Evolutionary conservation across 768 basidiomycete genomes (phyloP), one percentile per base, ranked within the genome.

Genomic region (Lenzites betulinus): DNA sequence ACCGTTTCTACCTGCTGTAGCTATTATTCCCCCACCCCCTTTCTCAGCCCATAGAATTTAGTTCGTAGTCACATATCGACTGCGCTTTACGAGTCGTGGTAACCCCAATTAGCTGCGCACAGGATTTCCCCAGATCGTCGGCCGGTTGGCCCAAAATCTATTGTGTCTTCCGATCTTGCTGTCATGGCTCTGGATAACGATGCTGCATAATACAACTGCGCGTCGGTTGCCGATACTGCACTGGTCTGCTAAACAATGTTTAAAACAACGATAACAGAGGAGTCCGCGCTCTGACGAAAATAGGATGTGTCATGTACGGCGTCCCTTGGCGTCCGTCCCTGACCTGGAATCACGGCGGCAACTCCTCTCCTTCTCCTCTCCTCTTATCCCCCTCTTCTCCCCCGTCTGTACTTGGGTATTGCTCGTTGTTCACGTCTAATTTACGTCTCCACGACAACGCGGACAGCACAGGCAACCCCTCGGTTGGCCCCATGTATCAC

Each of bases 251-350:
- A n/a, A n/a, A n/a, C n/a, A n/a, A n/a, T n/a, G n/a, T n/a, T n/a
- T n/a, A n/a, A n/a, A n/a, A n/a, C n/a, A n/a, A n/a, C n/a, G n/a
- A n/a, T n/a, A n/a, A n/a, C n/a, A n/a, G n/a, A n/a, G n/a, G n/a
- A n/a, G n/a, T n/a, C n/a, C n/a, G n/a, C n/a, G n/a, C n/a, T n/a
- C n/a, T 62, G 54, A 62, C 60, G 46, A 38, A 52, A 53, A 26
- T 13, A 33, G 51, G 33, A 62, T 62, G 60, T 62, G 60, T 62
- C 60, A 56, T 23, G 11, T 7, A 39, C 13, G n/a, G n/a, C n/a
- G n/a, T n/a, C n/a, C n/a, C n/a, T n/a, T n/a, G n/a, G n/a, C n/a
- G n/a, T n/a, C n/a, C 51, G 51, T 36, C 41, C 25, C 46, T 33
- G 18, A 26, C 12, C 16, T n/a, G n/a, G 13, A 20, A 44, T 46